Percentiles rank a stretch among this genome's conserved stretches.
These are phyloP conservation scores for Solanum paucissectum DNA, from an alignment of 257 asterid species.

Conservation along the genomic window DNA sequence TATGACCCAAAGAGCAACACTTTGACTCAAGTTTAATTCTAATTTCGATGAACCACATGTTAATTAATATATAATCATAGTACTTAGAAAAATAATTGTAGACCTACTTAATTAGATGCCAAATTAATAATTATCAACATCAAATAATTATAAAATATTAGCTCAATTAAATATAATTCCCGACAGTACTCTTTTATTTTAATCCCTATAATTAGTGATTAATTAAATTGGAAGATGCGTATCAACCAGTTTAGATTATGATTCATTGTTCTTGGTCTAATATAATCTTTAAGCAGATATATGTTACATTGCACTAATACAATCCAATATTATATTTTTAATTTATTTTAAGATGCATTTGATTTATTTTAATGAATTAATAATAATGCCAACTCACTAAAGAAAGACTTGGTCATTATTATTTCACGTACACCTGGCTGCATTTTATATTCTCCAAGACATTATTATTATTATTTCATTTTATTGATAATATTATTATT, in stretches of 20 bases:
- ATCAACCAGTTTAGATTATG: constrained; percentile 34
- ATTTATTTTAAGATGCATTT: neutral
- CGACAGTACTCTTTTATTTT: neutral
- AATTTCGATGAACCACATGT: neutral
- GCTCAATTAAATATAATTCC: neutral
- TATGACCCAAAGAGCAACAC: neutral
- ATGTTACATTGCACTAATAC: constrained; percentile 25
- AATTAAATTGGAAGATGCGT: constrained; percentile 20
- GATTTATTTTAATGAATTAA: neutral
- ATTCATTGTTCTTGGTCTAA: constrained; percentile 44
- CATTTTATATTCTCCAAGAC: constrained; percentile 4
- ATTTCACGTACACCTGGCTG: constrained; percentile 34
- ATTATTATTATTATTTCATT: neutral
- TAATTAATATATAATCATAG: neutral
- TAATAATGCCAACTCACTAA: constrained; percentile 1
- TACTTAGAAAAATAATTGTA: neutral
- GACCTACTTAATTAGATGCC: neutral
- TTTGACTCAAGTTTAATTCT: neutral
- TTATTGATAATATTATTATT: neutral
- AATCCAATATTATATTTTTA: neutral
- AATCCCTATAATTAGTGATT: neutral
- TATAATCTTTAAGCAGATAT: constrained; percentile 1
- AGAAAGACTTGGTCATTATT: constrained; percentile 37
- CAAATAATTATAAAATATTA: neutral
- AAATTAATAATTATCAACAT: neutral